A percentile compares a stretch with the other conserved stretches of the same genome.
phyloP scores from a whole-genome alignment of 352 stramenopile species.

The Globisporangium iwayamae region DNA sequence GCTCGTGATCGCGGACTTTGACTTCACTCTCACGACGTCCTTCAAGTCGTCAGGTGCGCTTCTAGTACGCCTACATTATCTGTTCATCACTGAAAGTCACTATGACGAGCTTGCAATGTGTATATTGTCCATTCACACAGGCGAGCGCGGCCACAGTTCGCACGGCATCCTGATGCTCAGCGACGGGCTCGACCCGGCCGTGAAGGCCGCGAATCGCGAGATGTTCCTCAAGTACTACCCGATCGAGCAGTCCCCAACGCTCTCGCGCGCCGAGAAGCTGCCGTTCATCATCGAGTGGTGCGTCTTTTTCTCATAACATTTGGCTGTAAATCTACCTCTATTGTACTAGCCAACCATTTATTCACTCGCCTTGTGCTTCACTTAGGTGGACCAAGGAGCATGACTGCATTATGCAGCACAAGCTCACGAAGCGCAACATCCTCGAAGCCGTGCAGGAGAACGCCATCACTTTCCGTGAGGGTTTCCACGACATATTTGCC shows the following conservation, averaged over 20 bases:
- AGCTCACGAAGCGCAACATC: conserved; percentile 41
- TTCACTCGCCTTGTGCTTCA: too few species aligned
- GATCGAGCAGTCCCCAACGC: conserved; percentile 55
- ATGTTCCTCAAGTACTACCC: conserved; percentile 68
- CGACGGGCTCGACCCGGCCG: conserved; percentile 18
- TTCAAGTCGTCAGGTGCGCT: conserved; percentile 25
- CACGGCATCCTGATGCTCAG: conserved; percentile 32
- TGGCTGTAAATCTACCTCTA: too few species aligned
- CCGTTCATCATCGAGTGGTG: conserved; percentile 58
- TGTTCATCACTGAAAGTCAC: too few species aligned
- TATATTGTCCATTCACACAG: not conserved
- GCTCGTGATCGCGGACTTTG: conserved; percentile 74
- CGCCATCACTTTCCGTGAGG: conserved; percentile 50
- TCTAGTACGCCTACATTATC: not conserved
- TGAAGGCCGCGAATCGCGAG: conserved; percentile 30
- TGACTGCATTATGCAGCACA: conserved; percentile 48
- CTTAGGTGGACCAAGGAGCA: conserved; percentile 49
- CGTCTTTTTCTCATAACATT: too few species aligned
- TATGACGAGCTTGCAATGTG: not conserved
- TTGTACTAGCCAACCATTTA: too few species aligned
- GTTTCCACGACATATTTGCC: conserved; percentile 13
- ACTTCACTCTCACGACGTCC: conserved; percentile 65
- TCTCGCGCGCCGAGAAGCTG: conserved; percentile 58
- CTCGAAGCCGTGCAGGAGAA: conserved; percentile 40
- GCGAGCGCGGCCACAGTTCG: conserved; percentile 1